Conservation (phyloP, 2,329 filamentous ascomycete species). For the Hyphodiscus sp. region DNA sequence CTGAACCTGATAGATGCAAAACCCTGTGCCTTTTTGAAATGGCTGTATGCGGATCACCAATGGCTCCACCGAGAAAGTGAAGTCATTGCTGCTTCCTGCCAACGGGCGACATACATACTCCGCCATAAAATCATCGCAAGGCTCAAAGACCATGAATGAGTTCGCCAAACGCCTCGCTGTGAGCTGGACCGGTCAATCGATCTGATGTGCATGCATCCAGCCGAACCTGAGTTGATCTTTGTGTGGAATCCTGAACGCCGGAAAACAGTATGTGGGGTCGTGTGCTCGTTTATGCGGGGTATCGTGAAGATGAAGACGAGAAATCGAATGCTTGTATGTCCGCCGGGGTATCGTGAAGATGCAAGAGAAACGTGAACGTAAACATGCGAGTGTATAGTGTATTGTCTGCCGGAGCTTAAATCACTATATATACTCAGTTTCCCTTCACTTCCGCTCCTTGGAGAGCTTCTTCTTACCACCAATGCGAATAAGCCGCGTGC, state of each 20-base stretch:
- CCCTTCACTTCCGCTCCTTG: background rate
- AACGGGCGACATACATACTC: background rate
- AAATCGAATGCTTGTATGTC: background rate
- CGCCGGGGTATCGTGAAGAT: background rate
- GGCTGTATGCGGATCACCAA: background rate
- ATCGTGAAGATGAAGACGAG: background rate
- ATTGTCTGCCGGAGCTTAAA: background rate
- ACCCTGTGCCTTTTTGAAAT: background rate
- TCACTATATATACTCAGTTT: background rate
- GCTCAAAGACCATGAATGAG: background rate
- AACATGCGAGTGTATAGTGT: background rate
- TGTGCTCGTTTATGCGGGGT: background rate
- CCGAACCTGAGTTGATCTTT: background rate
- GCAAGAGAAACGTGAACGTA: background rate
- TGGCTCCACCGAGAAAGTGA: background rate
- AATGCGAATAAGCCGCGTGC: slow-evolving; percentile 47
- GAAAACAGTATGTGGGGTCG: background rate
- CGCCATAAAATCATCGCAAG: background rate
- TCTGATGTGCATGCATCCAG: background rate
- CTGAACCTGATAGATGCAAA: background rate
- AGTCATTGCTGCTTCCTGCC: background rate
- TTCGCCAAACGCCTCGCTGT: background rate
- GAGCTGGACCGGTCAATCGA: background rate
- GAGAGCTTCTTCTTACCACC: slow-evolving; percentile 10
- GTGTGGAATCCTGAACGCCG: background rate